These are phyloP conservation scores for Russula virescens DNA, from an alignment of 768 basidiomycete genomes.

Conservation along the genomic window DNA sequence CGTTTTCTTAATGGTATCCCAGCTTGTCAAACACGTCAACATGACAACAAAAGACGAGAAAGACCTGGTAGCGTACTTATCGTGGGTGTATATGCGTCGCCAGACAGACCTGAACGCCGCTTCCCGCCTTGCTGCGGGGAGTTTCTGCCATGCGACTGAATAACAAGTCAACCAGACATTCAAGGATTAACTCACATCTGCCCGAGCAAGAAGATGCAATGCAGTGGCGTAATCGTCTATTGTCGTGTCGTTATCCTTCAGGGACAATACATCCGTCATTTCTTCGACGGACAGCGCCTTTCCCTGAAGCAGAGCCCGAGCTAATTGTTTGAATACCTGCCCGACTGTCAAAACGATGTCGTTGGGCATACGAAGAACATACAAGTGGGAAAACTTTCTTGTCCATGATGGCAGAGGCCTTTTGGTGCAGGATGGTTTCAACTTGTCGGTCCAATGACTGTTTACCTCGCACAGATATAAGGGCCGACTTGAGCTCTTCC, in stretches of 20 bases:
- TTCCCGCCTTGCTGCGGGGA: conserved; percentile 63
- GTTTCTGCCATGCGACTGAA: conserved; percentile 37
- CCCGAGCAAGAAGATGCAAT: conserved; percentile 56
- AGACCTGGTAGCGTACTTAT: conserved; percentile 51
- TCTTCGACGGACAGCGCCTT: conserved; percentile 73
- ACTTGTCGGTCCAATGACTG: conserved; percentile 65
- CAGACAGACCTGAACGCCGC: conserved; percentile 74
- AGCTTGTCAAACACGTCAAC: conserved; percentile 43
- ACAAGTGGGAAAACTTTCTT: conserved; percentile 51
- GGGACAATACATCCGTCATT: conserved; percentile 72
- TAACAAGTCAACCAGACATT: neutral
- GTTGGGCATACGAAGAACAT: conserved; percentile 6
- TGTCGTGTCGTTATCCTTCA: conserved; percentile 68
- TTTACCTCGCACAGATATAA: conserved; percentile 45
- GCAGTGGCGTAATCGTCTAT: conserved; percentile 65
- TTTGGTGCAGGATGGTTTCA: conserved; percentile 51
- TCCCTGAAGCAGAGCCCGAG: conserved; percentile 67
- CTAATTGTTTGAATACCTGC: conserved; percentile 65
- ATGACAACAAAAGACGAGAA: neutral
- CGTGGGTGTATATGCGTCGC: conserved; percentile 83
- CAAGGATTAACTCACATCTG: conserved; percentile 38
- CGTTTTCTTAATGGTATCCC: conserved; percentile 71
- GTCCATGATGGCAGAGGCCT: conserved; percentile 42
- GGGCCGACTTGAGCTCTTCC: conserved; percentile 51
- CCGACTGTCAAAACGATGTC: conserved; percentile 20